These are phyloP conservation scores for Nematocida sp. DNA, from an alignment of 371 early-diverging fungal genomes.

Conservation along the genomic window DNA sequence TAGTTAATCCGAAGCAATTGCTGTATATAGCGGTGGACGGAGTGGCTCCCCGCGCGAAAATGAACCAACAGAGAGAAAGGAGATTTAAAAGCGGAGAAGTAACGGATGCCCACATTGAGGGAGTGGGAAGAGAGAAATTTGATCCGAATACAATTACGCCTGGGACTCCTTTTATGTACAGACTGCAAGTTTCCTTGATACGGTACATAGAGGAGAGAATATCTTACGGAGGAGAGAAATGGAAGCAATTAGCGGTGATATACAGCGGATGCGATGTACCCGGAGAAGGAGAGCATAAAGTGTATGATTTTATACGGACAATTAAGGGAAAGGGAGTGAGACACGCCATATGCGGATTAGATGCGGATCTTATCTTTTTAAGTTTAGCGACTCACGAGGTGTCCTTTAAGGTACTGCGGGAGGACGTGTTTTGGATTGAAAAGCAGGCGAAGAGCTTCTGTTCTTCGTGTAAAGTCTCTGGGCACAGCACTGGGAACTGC, in stretches of 20 bases:
- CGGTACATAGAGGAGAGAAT: slow-evolving; percentile 81
- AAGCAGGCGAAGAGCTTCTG: slow-evolving; percentile 70
- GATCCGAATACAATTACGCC: slow-evolving; percentile 98
- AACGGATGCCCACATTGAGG: slow-evolving; percentile 60
- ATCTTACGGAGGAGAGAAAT: slow-evolving; percentile 74
- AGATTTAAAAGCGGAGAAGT: slow-evolving; percentile 87
- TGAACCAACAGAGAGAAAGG: slow-evolving; percentile 96
- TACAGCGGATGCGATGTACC: slow-evolving; percentile 87
- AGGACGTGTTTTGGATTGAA: slow-evolving; percentile 80
- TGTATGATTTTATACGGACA: slow-evolving; percentile 89
- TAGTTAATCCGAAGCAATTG: slow-evolving; percentile 81
- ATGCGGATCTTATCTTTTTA: slow-evolving; percentile 97
- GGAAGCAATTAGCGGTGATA: slow-evolving; percentile 77
- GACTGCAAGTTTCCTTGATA: slow-evolving; percentile 75
- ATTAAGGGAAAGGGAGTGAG: slow-evolving; percentile 73
- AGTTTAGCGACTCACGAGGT: slow-evolving; percentile 93
- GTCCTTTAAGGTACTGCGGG: slow-evolving; percentile 86
- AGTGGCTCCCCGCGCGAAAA: slow-evolving; percentile 97
- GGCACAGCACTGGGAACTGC: slow-evolving; percentile 76
- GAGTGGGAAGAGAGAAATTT: slow-evolving; percentile 71
- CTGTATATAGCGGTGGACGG: slow-evolving; percentile 95
- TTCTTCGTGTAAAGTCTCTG: slow-evolving; percentile 75
- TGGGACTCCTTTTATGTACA: slow-evolving; percentile 95
- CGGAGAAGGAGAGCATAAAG: slow-evolving; percentile 99
- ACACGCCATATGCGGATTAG: slow-evolving; percentile 92